A percentile compares a stretch with the other conserved stretches of the same genome.
phyloP scores from a whole-genome alignment of 1,284 basidiomycete genomes.

The Cutaneotrichosporon cyanovorans region DNA sequence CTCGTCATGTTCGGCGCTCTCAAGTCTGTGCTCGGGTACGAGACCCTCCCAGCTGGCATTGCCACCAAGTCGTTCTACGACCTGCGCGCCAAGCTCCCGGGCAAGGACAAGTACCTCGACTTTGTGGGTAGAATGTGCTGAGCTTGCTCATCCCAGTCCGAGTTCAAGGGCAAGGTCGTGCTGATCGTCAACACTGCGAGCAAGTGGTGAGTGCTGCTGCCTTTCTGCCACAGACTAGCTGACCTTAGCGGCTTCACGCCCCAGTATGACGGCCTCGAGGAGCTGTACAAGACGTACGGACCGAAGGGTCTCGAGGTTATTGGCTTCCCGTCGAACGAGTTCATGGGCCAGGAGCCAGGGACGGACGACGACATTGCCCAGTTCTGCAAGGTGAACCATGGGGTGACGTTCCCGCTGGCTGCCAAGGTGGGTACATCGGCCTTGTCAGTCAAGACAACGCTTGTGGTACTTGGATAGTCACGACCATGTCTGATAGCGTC shows the following conservation, averaged over 20 bases:
- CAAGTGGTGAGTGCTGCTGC: conserved; percentile 41
- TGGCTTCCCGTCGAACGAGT: conserved; percentile 51
- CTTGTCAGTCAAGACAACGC: too few relatives aligned
- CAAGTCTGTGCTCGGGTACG: conserved; percentile 15
- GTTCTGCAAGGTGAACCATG: conserved; percentile 60
- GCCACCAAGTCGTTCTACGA: conserved; percentile 44
- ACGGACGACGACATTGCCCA: conserved; percentile 60
- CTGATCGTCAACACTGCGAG: conserved; percentile 53
- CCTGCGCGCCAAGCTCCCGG: conserved; percentile 43
- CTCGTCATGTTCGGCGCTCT: conserved; percentile 11
- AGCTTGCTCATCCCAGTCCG: conserved; percentile 16
- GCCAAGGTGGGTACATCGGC: conserved; percentile 62
- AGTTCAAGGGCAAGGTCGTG: conserved; percentile 50
- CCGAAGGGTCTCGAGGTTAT: conserved; percentile 48
- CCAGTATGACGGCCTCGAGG: conserved; percentile 49
- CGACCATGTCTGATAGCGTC: conserved; percentile 21
- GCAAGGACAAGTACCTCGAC: conserved; percentile 32
- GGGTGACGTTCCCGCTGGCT: conserved; percentile 75
- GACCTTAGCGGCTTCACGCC: conserved; percentile 39
- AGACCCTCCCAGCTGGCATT: conserved; percentile 29
- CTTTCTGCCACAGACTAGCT: conserved; percentile 4
- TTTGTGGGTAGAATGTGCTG: conserved; percentile 27
- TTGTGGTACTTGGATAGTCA: too few relatives aligned
- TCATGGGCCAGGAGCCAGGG: conserved; percentile 61
- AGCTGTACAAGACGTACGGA: conserved; percentile 49